Conservation (phyloP, 2,329 filamentous ascomycete genomes). For the Ascochyta koolunga region DNA sequence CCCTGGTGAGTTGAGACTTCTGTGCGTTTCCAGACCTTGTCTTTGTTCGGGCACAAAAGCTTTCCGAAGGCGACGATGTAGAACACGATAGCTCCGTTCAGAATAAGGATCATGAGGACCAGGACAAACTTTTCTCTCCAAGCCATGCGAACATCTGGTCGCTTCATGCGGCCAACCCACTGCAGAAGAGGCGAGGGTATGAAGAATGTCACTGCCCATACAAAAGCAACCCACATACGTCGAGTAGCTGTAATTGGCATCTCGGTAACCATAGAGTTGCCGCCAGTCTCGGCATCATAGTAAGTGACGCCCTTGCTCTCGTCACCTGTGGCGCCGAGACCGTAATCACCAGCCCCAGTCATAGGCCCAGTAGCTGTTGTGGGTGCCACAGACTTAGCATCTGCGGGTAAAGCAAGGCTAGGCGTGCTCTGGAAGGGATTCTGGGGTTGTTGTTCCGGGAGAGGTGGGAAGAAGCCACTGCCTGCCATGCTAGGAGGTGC, state of each 20-base stretch:
- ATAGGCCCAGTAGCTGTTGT: slow-evolving; percentile 67
- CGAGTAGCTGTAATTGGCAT: slow-evolving; percentile 67
- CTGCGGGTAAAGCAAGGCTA: slow-evolving; percentile 52
- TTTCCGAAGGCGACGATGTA: slow-evolving; percentile 88
- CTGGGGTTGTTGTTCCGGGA: slow-evolving; percentile 65
- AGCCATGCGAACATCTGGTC: slow-evolving; percentile 93
- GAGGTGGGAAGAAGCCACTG: slow-evolving; percentile 70
- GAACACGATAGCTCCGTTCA: slow-evolving; percentile 85
- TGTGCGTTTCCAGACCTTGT: slow-evolving; percentile 81
- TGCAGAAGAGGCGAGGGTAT: slow-evolving; percentile 85
- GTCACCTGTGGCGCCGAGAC: slow-evolving; percentile 85
- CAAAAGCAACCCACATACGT: slow-evolving; percentile 78
- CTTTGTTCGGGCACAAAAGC: slow-evolving; percentile 85
- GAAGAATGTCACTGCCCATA: slow-evolving; percentile 91
- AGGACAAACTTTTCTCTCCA: slow-evolving; percentile 96
- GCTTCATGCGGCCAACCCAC: slow-evolving; percentile 92
- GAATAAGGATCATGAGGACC: slow-evolving; percentile 76
- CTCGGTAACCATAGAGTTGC: slow-evolving; percentile 77
- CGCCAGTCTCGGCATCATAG: slow-evolving; percentile 82
- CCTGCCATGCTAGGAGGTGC: slow-evolving; percentile 53
- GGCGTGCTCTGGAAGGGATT: slow-evolving; percentile 67
- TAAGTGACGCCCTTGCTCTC: slow-evolving; percentile 56
- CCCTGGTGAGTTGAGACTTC: slow-evolving; percentile 75
- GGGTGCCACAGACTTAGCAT: slow-evolving; percentile 55
- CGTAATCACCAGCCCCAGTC: slow-evolving; percentile 76